Base-by-base conservation (phyloP, 2,329 filamentous ascomycete genomes). In the Colletotrichum endophyticum region DNA sequence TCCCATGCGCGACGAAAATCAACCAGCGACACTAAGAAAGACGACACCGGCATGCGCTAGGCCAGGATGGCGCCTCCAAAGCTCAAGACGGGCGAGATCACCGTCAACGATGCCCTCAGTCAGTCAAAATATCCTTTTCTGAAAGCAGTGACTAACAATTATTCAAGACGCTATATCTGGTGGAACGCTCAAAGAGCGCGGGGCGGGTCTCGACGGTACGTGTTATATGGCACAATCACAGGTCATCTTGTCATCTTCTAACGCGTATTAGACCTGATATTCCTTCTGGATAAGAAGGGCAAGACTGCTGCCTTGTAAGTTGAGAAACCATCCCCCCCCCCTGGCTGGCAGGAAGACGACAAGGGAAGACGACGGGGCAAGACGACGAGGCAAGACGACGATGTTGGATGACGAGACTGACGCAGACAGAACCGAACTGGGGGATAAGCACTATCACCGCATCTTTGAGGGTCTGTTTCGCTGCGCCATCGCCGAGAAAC, bases 391-490 rank as follows among this genome's bases (percentile, higher is more conserved):
- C 5, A n/a, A 27, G 57, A 30, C 57, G 57, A 19, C 8, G 19
- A 59, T 16, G 56, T 11, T 25, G 28, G 56, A 30, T 6, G 27
- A 61, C 8, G 61, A 53, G 19, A 15, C 28, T 30, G n/a, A 13
- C 67, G 13, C 36, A 22, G 19, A 62, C 61, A 81, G 81, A 49
- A 77, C 83, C 34, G 81, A 84, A 15, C 87, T 98, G 39, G 91
- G 90, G 62, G 95, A 98, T 82, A 95, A 94, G 82, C 91, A 91
- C n/a, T 98, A 95, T 79, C 94, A 97, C 81, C 91, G 91, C 75
- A 92, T 98, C 59, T 95, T 95, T 80, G 95, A 98, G 81, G 91
- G 92, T 2, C 87, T 99, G 4, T 98, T 98, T 81, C 89, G 91
- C 70, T 93, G 90, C 81, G 90, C 90, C 2, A 83, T 93, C 22